Evolutionary conservation across 148 eudicot species (phyloP), one percentile per base, ranked within the genome.

Genomic region (Rhododendron ovatum): DNA sequence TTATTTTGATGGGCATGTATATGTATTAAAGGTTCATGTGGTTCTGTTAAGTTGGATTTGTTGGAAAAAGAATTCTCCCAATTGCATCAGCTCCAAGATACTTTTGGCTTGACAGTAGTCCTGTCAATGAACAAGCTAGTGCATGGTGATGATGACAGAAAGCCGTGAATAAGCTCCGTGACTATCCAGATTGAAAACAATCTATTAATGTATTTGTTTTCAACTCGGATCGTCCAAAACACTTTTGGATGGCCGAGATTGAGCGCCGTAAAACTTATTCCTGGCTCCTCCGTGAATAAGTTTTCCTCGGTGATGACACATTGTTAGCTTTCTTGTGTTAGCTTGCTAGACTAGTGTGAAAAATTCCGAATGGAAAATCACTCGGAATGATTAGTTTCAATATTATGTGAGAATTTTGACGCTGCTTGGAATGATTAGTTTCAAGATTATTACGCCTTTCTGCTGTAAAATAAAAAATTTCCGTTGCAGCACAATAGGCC

Each of bases 1-100:
- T 69, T n/a, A 30, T 45, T 78, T 43, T 78, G 53, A 24, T 9
- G 55, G 55, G 81, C 59, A 41, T 79, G 82, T 83, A 85, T 24
- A 51, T 11, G 4, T 67, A 26, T 17, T 15, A 83, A 17, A 7
- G 41, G 22, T 71, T 75, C 59, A 3, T 24, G 59, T 35, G 86
- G 82, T 84, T 84, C 75, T 82, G 85, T 75, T 86, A 67, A 33
- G 77, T 83, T 74, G 59, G 41, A 71, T 71, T 71, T 2, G 76
- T 71, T 43, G 55, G 73, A 1, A 3, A 65, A 67, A 10, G 2
- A 24, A 2, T 39, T 2, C n/a, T 7, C 47, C 11, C 79, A n/a
- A 69, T 24, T n/a, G 74, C 24, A 67, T 26, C 37, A 67, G 35
- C 73, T n/a, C 30, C 14, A 10, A 55, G 11, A 8, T n/a, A 63